Conservation (phyloP, 768 basidiomycete species). For the Boletellus sp. region DNA sequence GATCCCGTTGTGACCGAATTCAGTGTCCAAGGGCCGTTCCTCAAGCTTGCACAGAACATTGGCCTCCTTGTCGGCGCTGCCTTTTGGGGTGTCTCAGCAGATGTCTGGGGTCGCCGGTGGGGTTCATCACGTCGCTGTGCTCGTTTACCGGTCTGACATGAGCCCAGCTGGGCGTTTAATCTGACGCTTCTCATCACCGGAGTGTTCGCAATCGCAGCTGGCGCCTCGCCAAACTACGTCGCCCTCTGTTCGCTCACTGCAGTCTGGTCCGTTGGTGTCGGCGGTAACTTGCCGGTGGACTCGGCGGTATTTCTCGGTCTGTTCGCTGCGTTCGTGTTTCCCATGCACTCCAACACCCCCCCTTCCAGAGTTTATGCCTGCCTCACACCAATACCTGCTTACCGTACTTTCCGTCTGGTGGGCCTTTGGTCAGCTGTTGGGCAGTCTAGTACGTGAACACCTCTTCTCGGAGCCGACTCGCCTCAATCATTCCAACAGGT, state of each 20-base stretch:
- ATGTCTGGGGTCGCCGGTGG: slow-evolving; percentile 69
- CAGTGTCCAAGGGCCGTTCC: slow-evolving; percentile 52
- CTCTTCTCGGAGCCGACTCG: background rate
- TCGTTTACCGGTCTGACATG: slow-evolving; percentile 5
- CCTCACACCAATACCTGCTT: slow-evolving; percentile 70
- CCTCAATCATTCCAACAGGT: slow-evolving; percentile 35
- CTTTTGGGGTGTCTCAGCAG: slow-evolving; percentile 65
- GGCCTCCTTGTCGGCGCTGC: slow-evolving; percentile 67
- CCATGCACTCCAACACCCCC: background rate
- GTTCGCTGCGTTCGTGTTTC: slow-evolving; percentile 10
- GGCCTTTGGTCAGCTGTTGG: slow-evolving; percentile 71
- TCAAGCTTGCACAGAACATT: slow-evolving; percentile 68
- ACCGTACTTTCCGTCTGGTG: slow-evolving; percentile 78
- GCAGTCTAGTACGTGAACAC: slow-evolving; percentile 38
- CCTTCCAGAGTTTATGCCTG: slow-evolving; percentile 59
- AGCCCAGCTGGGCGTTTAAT: slow-evolving; percentile 60
- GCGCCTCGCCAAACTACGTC: slow-evolving; percentile 51
- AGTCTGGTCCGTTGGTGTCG: slow-evolving; percentile 64
- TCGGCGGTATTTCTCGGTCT: slow-evolving; percentile 70
- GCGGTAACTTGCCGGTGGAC: slow-evolving; percentile 73
- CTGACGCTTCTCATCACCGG: slow-evolving; percentile 66
- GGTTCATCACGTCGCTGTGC: background rate
- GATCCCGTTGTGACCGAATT: slow-evolving; percentile 65
- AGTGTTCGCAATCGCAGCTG: slow-evolving; percentile 61
- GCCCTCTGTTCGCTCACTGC: slow-evolving; percentile 51